Conservation (phyloP, 805 yeast genomes). For the Teunomyces aglyptinius region DNA sequence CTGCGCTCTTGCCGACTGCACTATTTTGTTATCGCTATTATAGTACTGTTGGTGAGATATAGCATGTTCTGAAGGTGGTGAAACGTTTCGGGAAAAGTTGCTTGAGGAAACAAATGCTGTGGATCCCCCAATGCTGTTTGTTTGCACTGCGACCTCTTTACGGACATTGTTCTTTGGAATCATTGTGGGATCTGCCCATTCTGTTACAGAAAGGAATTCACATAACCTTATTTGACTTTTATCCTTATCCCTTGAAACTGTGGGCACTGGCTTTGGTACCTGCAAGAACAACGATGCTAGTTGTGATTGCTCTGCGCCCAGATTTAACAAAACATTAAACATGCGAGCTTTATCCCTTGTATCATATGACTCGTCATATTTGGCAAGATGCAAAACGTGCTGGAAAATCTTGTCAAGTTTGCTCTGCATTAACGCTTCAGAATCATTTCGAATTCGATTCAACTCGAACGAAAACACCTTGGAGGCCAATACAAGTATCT, state of each 20-base stretch:
- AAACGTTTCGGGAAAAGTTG: constrained; percentile 11
- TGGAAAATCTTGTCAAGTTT: constrained; percentile 52
- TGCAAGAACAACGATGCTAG: constrained; percentile 70
- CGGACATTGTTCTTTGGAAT: constrained; percentile 33
- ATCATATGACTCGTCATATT: constrained; percentile 73
- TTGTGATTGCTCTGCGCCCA: constrained; percentile 42
- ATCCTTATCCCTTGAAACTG: constrained; percentile 1
- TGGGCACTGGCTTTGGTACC: constrained; percentile 71
- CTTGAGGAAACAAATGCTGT: neutral
- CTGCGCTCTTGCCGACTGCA: constrained; percentile 5
- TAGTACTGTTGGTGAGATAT: constrained; percentile 20
- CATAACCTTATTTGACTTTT: constrained; percentile 2
- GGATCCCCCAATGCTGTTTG: constrained; percentile 6
- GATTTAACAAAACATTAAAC: constrained; percentile 58
- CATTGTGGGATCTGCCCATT: constrained; percentile 44
- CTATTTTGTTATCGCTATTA: neutral
- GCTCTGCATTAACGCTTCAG: constrained; percentile 9
- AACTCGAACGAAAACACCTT: constrained; percentile 63
- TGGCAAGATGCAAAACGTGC: constrained; percentile 59
- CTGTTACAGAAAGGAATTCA: constrained; percentile 29
- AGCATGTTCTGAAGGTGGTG: constrained; percentile 22
- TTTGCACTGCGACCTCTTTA: constrained; percentile 18
- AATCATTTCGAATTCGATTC: constrained; percentile 31
- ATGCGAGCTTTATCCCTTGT: constrained; percentile 83
- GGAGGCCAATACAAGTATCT: constrained; percentile 69